A percentile compares a stretch with the other conserved stretches of the same genome.
Evolutionary conservation across 192 early-diverging fungal species (phyloP).

Genomic region (Thamnidium elegans): DNA sequence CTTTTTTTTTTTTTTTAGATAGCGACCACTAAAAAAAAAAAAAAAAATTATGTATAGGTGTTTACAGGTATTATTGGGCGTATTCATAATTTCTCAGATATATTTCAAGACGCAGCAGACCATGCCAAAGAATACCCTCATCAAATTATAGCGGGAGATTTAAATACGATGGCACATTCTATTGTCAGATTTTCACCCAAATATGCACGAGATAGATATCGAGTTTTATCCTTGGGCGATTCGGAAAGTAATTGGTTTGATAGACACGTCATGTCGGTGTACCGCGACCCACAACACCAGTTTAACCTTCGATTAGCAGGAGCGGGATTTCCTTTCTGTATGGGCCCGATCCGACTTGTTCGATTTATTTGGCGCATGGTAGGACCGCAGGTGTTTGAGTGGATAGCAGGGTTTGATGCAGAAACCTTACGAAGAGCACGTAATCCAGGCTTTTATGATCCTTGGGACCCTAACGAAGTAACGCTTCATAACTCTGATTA

Average conservation of each 20-base stretch:
- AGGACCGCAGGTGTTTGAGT: background rate
- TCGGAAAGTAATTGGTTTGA: conserved; percentile 74
- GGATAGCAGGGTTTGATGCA: conserved; percentile 37
- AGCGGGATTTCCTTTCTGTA: background rate
- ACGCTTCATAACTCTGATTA: conserved; percentile 65
- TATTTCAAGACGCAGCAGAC: conserved; percentile 56
- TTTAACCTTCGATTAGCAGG: conserved; percentile 1
- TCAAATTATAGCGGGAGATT: conserved; percentile 71
- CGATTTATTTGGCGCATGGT: conserved; percentile 3
- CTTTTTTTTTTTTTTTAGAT: background rate
- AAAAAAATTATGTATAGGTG: conserved; percentile 29
- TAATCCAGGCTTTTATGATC: conserved; percentile 78
- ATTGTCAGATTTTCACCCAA: conserved; percentile 64
- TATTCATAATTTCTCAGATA: conserved; percentile 62
- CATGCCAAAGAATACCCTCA: conserved; percentile 48
- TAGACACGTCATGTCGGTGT: conserved; percentile 43
- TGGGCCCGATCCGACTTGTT: conserved; percentile 4
- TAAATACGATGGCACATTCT: conserved; percentile 80
- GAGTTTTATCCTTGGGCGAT: conserved; percentile 58
- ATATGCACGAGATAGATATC: conserved; percentile 63
- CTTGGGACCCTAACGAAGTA: conserved; percentile 58
- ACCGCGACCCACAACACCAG: conserved; percentile 11
- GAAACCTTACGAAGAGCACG: conserved; percentile 47
- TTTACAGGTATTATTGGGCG: conserved; percentile 75
- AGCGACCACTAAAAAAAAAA: background rate